Percentiles rank a stretch among this genome's conserved stretches.
These are phyloP conservation scores for Fraxinus cuspidata DNA, from an alignment of 257 asterid genomes.

Conservation along the genomic window DNA sequence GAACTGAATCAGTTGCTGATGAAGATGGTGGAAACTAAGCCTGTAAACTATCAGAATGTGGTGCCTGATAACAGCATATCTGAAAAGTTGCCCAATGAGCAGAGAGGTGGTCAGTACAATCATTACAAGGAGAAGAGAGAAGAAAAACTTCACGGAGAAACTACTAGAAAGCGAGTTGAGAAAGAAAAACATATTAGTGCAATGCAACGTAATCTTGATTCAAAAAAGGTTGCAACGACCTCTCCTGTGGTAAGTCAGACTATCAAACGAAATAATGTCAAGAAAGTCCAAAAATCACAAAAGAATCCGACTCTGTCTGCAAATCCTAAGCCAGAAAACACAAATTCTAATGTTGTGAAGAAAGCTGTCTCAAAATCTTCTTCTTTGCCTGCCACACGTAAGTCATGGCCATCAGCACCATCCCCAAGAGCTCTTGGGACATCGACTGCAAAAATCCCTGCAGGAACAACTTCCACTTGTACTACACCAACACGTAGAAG, in stretches of 20 bases:
- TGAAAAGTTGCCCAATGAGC: conserved; percentile 56
- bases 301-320: conserved; percentile 50
- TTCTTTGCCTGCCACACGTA: conserved; percentile 71
- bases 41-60: conserved; percentile 46
- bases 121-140: conserved; percentile 77
- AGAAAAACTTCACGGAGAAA: conserved; percentile 67
- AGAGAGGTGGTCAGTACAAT: conserved; percentile 67
- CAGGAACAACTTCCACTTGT: conserved; percentile 41
- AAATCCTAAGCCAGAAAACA: conserved; percentile 53
- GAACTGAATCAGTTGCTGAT: conserved; percentile 77
- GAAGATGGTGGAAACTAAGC: conserved; percentile 93
- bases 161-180: conserved; percentile 53
- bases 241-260: conserved; percentile 48
- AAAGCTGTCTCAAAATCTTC: conserved; percentile 58
- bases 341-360: conserved; percentile 53
- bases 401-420: conserved; percentile 88
- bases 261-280: conserved; percentile 46
- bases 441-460: conserved; percentile 64
- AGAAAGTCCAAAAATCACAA: conserved; percentile 61
- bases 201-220: conserved; percentile 48
- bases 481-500: conserved; percentile 57
- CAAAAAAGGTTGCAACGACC: conserved; percentile 51
- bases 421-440: conserved; percentile 60
- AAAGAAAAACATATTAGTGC: conserved; percentile 59
- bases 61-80: conserved; percentile 49